Evolutionary conservation across 1,284 basidiomycete genomes (phyloP).

Genomic region (Malassezia sympodialis): DNA sequence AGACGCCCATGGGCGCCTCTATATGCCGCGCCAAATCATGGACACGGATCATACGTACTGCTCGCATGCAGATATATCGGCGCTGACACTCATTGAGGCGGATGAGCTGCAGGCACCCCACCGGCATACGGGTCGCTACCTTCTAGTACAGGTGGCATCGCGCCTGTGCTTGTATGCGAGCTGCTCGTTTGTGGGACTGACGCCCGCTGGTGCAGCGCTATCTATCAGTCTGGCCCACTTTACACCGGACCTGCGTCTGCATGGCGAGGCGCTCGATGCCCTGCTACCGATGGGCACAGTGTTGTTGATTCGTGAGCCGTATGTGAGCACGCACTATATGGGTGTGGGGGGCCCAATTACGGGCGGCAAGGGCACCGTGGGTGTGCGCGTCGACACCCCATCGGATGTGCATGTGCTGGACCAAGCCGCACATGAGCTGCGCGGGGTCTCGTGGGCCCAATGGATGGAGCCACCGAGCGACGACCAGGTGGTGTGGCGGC

Average conservation of each 20-base stretch:
- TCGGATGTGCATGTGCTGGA: constrained; percentile 38
- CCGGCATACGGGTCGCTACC: constrained; percentile 24
- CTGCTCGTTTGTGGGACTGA: constrained; percentile 30
- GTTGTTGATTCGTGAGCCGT: constrained; percentile 42
- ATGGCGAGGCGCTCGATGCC: constrained; percentile 20
- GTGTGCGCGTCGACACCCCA: constrained; percentile 41
- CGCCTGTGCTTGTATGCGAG: constrained; percentile 32
- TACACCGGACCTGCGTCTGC: constrained; percentile 28
- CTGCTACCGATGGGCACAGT: constrained; percentile 34
- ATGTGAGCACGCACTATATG: constrained; percentile 32
- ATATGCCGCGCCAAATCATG: constrained; percentile 33
- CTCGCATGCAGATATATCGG: constrained; percentile 22
- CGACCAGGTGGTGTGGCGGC: constrained; percentile 15
- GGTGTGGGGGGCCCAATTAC: constrained; percentile 33
- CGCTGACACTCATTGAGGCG: constrained; percentile 22
- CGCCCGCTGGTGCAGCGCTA: constrained; percentile 26
- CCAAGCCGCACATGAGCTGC: constrained; percentile 6
- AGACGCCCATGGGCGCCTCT: constrained; percentile 20
- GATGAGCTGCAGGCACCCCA: constrained; percentile 30
- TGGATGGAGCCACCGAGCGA: constrained; percentile 6
- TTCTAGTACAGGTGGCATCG: constrained; percentile 35
- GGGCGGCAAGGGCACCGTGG: constrained; percentile 27
- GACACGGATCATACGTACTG: constrained; percentile 30
- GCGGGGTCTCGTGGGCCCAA: constrained; percentile 18
- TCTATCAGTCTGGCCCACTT: constrained; percentile 40